A percentile compares a stretch with the other conserved stretches of the same genome.
These are phyloP conservation scores for Lactuca saligna DNA, from an alignment of 129 eudicot species.

Conservation along the genomic window DNA sequence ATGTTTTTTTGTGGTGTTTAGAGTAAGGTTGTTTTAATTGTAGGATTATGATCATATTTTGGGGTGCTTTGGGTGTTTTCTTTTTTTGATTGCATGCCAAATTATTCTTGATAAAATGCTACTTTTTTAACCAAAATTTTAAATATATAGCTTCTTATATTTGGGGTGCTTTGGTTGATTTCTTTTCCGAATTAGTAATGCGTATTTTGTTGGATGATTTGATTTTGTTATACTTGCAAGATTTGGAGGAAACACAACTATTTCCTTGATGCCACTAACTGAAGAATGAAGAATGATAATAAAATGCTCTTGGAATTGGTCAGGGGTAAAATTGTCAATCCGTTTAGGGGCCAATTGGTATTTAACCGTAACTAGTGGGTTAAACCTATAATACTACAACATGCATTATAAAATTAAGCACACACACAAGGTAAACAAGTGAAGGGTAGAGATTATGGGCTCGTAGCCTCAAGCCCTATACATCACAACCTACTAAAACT, in stretches of 20 bases:
- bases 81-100: constrained; percentile 28
- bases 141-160: neutral
- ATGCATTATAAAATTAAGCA: neutral
- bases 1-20: constrained; percentile 27
- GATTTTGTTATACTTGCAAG: neutral
- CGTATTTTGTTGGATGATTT: too few relatives aligned
- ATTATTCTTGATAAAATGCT: constrained; percentile 5
- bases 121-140: neutral
- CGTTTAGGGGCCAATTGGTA: neutral
- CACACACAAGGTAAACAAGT: too few relatives aligned
- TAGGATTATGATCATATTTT: constrained; percentile 24
- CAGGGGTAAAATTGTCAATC: neutral
- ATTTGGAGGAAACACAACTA: too few relatives aligned
- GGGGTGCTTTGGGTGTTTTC: constrained; percentile 34
- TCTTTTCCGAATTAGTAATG: too few relatives aligned
- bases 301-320: too few relatives aligned
- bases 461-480: too few relatives aligned
- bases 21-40: constrained; percentile 22
- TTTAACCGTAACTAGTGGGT: neutral
- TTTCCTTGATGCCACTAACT: too few relatives aligned
- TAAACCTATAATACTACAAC: neutral
- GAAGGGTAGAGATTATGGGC: too few relatives aligned
- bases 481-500: too few relatives aligned
- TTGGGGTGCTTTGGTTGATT: too few relatives aligned
- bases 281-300: too few relatives aligned